These are phyloP conservation scores for Leptomonas pyrrhocoris DNA, from an alignment of 208 protist species.

Conservation along the genomic window DNA sequence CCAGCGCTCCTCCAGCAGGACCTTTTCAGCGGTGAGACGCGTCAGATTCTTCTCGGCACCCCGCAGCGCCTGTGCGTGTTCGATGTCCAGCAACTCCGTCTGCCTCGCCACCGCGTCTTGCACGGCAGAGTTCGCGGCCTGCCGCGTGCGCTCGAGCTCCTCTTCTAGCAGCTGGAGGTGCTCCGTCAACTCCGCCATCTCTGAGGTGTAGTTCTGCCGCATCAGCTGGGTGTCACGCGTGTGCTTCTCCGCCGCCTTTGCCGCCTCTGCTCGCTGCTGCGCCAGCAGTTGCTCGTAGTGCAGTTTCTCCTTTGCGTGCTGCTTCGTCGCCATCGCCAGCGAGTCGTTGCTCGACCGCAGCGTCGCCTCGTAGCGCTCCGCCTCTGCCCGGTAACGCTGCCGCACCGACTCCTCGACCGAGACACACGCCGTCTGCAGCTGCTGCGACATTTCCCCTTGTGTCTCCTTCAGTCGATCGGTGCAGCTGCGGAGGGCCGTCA, in stretches of 20 bases:
- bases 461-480: neutral
- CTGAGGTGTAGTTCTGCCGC: slow-evolving; percentile 17
- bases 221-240: slow-evolving; percentile 15
- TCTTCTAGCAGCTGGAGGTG: slow-evolving; percentile 21
- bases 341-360: slow-evolving; percentile 9
- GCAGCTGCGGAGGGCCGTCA: neutral
- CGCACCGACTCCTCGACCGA: slow-evolving; percentile 18
- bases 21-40: slow-evolving; percentile 13
- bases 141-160: slow-evolving; percentile 9
- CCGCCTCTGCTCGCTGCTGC: slow-evolving; percentile 4
- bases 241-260: slow-evolving; percentile 7
- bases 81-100: slow-evolving; percentile 15
- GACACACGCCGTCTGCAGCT: slow-evolving; percentile 13
- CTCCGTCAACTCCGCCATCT: slow-evolving; percentile 18
- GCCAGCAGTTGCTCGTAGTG: slow-evolving; percentile 11
- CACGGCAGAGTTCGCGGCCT: slow-evolving; percentile 2
- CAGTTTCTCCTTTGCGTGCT: neutral
- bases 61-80: slow-evolving; percentile 11
- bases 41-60: slow-evolving; percentile 3
- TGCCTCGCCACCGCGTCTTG: slow-evolving; percentile 18
- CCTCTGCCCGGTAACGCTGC: slow-evolving; percentile 10
- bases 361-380: slow-evolving; percentile 14
- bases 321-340: slow-evolving; percentile 1
- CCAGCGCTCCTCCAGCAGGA: slow-evolving; percentile 15
- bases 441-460: slow-evolving; percentile 19